phyloP scores from a whole-genome alignment of 148 eudicot genomes.

The Arctostaphylos glauca region DNA sequence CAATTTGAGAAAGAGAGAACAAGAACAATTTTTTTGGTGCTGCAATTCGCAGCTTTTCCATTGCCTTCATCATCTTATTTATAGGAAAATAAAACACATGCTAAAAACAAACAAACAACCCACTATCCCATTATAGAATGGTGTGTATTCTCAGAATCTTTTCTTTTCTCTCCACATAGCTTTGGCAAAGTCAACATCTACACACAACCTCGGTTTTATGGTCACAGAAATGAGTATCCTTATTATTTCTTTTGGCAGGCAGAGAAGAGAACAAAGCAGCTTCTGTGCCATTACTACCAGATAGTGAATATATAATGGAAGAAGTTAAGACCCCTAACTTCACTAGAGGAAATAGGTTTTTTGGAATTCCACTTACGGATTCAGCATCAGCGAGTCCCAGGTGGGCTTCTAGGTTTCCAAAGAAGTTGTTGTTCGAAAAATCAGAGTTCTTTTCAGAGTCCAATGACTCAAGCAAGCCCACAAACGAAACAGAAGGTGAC shows the following conservation, averaged over 20 bases:
- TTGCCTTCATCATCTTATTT: no score
- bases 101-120: no score
- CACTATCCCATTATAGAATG: no score
- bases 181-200: no score
- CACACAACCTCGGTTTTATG: no score
- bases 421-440: constrained; percentile 50
- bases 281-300: constrained; percentile 39
- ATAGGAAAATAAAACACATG: no score
- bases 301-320: constrained; percentile 50
- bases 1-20: no score
- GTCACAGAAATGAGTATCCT: background rate
- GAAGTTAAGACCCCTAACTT: constrained; percentile 56
- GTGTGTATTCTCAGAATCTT: no score
- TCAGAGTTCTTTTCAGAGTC: constrained; percentile 50
- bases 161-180: no score
- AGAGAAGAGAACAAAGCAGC: constrained; percentile 49
- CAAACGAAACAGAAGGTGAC: constrained; percentile 48
- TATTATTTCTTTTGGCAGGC: constrained; percentile 15
- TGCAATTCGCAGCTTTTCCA: no score
- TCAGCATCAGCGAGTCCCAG: constrained; percentile 67
- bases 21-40: no score
- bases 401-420: constrained; percentile 42
- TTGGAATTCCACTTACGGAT: constrained; percentile 57
- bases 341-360: constrained; percentile 49
- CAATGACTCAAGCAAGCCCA: constrained; percentile 28